Percentiles rank a stretch among this genome's conserved stretches.
These are phyloP conservation scores for Eremomyces bilateralis DNA, from an alignment of 495 filamentous ascomycete species.

Conservation along the genomic window DNA sequence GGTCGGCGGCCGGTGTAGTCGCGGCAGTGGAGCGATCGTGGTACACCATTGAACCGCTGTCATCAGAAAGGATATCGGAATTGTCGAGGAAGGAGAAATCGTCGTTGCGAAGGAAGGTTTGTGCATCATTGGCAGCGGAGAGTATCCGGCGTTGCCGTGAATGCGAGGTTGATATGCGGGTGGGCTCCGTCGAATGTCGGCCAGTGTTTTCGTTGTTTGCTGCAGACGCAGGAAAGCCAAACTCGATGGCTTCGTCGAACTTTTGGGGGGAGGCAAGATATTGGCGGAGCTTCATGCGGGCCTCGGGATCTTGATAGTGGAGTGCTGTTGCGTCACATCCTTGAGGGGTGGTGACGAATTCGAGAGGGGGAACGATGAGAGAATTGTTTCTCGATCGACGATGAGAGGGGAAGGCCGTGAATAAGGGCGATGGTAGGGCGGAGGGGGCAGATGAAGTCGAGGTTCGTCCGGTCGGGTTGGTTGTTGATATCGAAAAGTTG, in stretches of 20 bases:
- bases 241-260: constrained; percentile 86
- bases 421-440: constrained; percentile 20
- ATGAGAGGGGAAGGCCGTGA: constrained; percentile 25
- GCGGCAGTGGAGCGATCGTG: too few relatives aligned
- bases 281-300: constrained; percentile 66
- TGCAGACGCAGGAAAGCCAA: constrained; percentile 55
- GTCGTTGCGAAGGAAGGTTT: constrained; percentile 14
- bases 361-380: not conserved
- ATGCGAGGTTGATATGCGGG: too few relatives aligned
- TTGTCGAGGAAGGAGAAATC: constrained; percentile 13
- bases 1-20: constrained; percentile 2
- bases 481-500: constrained; percentile 20
- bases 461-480: constrained; percentile 27
- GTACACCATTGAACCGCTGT: constrained; percentile 19
- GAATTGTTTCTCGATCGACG: constrained; percentile 10
- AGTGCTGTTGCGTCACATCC: constrained; percentile 45
- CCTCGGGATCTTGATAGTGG: constrained; percentile 82
- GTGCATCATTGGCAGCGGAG: constrained; percentile 10
- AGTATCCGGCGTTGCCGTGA: too few relatives aligned
- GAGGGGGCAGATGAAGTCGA: constrained; percentile 19
- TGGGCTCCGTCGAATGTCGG: constrained; percentile 8
- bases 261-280: constrained; percentile 82
- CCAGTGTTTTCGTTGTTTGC: constrained; percentile 18
- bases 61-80: constrained; percentile 12
- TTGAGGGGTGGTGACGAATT: constrained; percentile 1